Evolutionary conservation across 352 stramenopile species (phyloP).

Genomic region (Phytophthora aleatoria): DNA sequence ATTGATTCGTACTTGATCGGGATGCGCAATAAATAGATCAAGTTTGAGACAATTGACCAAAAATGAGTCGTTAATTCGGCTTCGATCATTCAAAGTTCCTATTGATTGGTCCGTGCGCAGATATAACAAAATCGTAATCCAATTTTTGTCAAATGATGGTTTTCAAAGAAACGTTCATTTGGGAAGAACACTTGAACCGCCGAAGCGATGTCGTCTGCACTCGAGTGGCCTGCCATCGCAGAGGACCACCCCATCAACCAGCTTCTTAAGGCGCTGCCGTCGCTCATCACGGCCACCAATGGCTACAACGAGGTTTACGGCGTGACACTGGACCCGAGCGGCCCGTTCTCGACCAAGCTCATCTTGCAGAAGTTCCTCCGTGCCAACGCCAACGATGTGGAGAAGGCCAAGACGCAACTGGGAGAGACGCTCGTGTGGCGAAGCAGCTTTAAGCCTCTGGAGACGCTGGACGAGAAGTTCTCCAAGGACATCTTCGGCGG

Average conservation of each 20-base stretch:
- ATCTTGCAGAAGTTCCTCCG: conserved; percentile 36
- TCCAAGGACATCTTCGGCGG: conserved; percentile 26
- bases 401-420: conserved; percentile 31
- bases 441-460: conserved; percentile 33
- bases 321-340: conserved; percentile 29
- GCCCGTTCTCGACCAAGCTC: conserved; percentile 33
- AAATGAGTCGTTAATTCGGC: not conserved
- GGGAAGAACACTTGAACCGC: conserved; percentile 7
- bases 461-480: conserved; percentile 32
- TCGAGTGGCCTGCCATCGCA: conserved; percentile 24
- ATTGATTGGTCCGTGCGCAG: too few relatives aligned
- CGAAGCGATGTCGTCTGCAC: conserved; percentile 16
- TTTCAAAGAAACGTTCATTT: conserved; percentile 13
- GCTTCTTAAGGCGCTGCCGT: conserved; percentile 21
- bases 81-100: too few relatives aligned
- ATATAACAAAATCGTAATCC: not conserved
- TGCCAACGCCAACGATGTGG: conserved; percentile 34
- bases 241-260: conserved; percentile 33
- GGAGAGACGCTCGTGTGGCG: conserved; percentile 33
- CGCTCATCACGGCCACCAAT: conserved; percentile 22
- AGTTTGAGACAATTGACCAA: not conserved
- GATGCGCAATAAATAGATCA: not conserved
- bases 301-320: conserved; percentile 35
- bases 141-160: not conserved
- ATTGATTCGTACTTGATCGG: not conserved